These are phyloP conservation scores for Baorangia bicolor DNA, from an alignment of 768 basidiomycete species.

Conservation along the genomic window DNA sequence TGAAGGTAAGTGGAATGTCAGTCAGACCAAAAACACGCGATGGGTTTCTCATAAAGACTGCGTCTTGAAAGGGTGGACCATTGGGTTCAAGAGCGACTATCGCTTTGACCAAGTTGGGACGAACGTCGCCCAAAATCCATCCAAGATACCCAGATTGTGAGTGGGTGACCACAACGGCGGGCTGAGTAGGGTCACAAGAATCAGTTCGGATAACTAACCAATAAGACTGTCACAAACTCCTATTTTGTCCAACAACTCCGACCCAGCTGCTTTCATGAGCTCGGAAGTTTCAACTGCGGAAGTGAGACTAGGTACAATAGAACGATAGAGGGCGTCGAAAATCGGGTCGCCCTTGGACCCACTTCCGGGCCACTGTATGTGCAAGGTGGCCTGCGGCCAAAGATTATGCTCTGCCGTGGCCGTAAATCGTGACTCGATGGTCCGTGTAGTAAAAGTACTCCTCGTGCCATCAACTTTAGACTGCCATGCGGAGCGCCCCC, in stretches of 20 bases:
- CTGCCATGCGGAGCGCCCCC: constrained; percentile 48
- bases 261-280: constrained; percentile 42
- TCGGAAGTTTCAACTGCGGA: constrained; percentile 37
- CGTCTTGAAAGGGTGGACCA: constrained; percentile 48
- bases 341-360: constrained; percentile 44
- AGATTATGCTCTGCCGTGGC: constrained; percentile 39
- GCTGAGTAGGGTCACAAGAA: constrained; percentile 28
- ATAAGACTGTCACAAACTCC: constrained; percentile 37
- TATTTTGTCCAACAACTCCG: constrained; percentile 44
- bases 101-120: constrained; percentile 43
- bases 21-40: constrained; percentile 49
- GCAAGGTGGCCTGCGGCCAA: constrained; percentile 47
- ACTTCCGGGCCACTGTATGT: constrained; percentile 54
- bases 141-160: constrained; percentile 50
- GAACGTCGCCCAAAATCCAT: constrained; percentile 48
- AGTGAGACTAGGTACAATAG: constrained; percentile 40
- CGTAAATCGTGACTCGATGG: constrained; percentile 44
- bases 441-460: constrained; percentile 28
- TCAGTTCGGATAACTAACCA: neutral
- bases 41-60: constrained; percentile 36
- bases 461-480: constrained; percentile 38
- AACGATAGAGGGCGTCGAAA: constrained; percentile 47
- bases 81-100: constrained; percentile 51
- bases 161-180: constrained; percentile 48
- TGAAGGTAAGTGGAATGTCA: constrained; percentile 44